Evolutionary conservation across 495 filamentous ascomycete species (phyloP), one percentile per base, ranked within the genome.

Genomic region (Hypoxylon fragiforme): DNA sequence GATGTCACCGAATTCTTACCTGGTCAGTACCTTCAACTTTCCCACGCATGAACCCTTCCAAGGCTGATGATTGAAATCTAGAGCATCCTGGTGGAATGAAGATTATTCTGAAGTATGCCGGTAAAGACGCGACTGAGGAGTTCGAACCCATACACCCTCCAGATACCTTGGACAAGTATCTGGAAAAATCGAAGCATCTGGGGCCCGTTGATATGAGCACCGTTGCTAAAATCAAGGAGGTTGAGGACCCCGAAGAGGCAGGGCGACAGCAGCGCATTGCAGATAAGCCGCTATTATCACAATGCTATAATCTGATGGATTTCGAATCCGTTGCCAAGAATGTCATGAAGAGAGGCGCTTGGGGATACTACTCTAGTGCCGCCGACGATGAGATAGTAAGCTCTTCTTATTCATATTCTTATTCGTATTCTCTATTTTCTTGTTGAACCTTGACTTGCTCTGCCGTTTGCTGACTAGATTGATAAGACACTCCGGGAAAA

Each of bases 311-410:
- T 62, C 72, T 97, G 57, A 81, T 92, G 76, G 92, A 97, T 71
- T 97, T 97, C 66, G 92, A 97, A 77, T 82, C 88, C 3, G 91
- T 97, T 15, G 92, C 92, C 1, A 82, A 84, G 59, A 74, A 80
- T 13, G 84, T 92, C 26, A 96, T 96, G 92, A 96, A 95, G 79
- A 92, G 88, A 71, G 87, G 85, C 0, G 91, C 92, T 1, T 97
- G 92, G 92, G 92, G 86, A 9, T 97, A 97, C 71, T 97, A 97
- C 69, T 95, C 90, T 7, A 92, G 88, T 64, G 92, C 90, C 43
- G 91, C 94, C 0, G 94, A 98, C 68, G 94, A 98, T 66, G 94
- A 97, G 73, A 96, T 98, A 73, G 90, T 94, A 70, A 56, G 85
- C n/a, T n/a, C n/a, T n/a, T n/a, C n/a, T n/a, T n/a, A n/a, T n/a